phyloP scores from a whole-genome alignment of 345 rosid genomes.

The Odontarrhena argentea region DNA sequence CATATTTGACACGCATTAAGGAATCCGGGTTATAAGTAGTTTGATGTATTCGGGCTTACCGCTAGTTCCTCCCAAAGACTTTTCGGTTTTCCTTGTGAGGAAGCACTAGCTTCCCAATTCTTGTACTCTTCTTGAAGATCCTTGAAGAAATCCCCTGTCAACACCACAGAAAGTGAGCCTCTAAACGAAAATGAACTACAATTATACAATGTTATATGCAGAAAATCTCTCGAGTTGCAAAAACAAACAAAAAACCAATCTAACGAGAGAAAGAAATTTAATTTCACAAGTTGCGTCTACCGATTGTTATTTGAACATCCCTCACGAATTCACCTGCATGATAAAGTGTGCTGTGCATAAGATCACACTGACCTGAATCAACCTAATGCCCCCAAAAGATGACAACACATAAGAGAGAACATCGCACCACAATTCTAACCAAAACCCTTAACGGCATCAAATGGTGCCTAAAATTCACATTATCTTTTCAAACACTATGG shows the following conservation, averaged over 20 bases:
- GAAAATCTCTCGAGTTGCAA: slow-evolving; percentile 11
- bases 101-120: slow-evolving; percentile 78
- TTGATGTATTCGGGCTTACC: slow-evolving; percentile 46
- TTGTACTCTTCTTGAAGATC: slow-evolving; percentile 91
- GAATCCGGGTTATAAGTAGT: background rate
- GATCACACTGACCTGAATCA: slow-evolving; percentile 46
- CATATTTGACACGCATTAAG: background rate
- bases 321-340: slow-evolving; percentile 93
- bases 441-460: background rate
- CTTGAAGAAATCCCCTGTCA: slow-evolving; percentile 81
- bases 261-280: background rate
- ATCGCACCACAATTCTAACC: slow-evolving; percentile 24
- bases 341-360: slow-evolving; percentile 59
- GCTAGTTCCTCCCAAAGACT: slow-evolving; percentile 96
- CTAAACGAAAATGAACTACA: slow-evolving; percentile 4
- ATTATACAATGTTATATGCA: background rate
- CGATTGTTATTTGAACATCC: slow-evolving; percentile 86
- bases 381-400: slow-evolving; percentile 34
- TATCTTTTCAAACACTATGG: background rate
- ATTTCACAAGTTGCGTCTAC: slow-evolving; percentile 53
- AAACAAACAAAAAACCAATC: slow-evolving; percentile 7
- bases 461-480: background rate
- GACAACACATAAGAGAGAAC: slow-evolving; percentile 18
- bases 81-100: slow-evolving; percentile 82
- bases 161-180: slow-evolving; percentile 36